Conservation (phyloP, 495 filamentous ascomycete species). For the Aspergillus saccharolyticus region DNA sequence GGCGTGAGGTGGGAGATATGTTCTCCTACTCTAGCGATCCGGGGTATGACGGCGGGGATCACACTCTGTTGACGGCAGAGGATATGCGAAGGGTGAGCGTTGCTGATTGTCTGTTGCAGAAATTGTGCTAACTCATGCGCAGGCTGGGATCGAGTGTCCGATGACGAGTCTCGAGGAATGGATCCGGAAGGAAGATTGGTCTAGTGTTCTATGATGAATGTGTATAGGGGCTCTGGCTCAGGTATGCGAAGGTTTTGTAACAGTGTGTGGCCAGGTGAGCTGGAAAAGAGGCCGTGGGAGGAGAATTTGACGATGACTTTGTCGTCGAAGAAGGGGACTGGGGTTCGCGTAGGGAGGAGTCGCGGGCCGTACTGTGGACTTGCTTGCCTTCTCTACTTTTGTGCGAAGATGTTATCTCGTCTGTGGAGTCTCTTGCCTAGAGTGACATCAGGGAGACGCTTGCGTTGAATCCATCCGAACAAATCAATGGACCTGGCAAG, state of each 20-base stretch:
- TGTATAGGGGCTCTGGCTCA: not conserved
- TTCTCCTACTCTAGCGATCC: conserved; percentile 32
- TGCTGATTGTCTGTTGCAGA: not conserved
- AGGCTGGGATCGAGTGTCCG: conserved; percentile 19
- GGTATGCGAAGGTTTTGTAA: too few relatives aligned
- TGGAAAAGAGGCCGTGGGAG: conserved; percentile 13
- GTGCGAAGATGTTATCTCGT: too few relatives aligned
- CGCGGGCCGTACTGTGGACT: not conserved
- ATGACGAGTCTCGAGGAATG: conserved; percentile 20
- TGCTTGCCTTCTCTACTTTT: too few relatives aligned
- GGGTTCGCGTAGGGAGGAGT: not conserved
- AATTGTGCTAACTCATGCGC: not conserved
- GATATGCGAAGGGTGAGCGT: conserved; percentile 34
- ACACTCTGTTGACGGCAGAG: conserved; percentile 29
- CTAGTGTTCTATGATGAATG: conserved; percentile 4
- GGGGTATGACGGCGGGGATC: conserved; percentile 36
- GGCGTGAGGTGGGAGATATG: conserved; percentile 36
- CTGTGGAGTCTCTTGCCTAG: too few relatives aligned
- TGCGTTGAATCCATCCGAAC: too few relatives aligned
- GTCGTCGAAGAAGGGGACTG: conserved; percentile 12
- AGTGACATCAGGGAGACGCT: too few relatives aligned
- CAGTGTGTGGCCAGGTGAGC: too few relatives aligned
- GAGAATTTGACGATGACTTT: conserved; percentile 15
- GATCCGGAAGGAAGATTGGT: conserved; percentile 19
- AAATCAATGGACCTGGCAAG: too few relatives aligned